A percentile compares a stretch with the other conserved stretches of the same genome.
Evolutionary conservation across 2,329 filamentous ascomycete species (phyloP).

Genomic region (Fusarium dimerum): DNA sequence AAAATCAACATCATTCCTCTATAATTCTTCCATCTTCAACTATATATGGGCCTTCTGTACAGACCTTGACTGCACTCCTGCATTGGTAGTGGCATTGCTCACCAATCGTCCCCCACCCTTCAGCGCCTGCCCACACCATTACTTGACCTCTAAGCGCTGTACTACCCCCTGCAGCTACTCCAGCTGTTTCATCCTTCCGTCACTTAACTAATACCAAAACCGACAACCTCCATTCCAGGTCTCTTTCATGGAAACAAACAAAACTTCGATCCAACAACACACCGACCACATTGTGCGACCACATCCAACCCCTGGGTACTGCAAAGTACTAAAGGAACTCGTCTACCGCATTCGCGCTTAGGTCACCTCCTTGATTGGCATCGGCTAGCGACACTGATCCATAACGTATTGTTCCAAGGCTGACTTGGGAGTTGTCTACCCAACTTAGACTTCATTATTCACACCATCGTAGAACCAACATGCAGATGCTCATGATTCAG

Average conservation of each 20-base stretch:
- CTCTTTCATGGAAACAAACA: background rate
- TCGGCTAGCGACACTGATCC: constrained; percentile 20
- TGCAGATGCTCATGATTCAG: constrained; percentile 13
- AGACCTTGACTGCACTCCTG: background rate
- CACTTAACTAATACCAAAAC: background rate
- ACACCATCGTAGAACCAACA: constrained; percentile 22
- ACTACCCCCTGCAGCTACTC: constrained; percentile 1
- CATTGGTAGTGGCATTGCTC: background rate
- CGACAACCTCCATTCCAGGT: background rate
- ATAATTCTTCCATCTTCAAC: background rate
- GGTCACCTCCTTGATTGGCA: constrained; percentile 25
- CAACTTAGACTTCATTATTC: constrained; percentile 1
- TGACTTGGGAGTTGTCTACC: constrained; percentile 14
- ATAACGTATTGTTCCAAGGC: constrained; percentile 14
- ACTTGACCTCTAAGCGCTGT: background rate
- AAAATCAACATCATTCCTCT: background rate
- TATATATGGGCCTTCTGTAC: background rate
- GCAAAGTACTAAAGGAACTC: constrained; percentile 8
- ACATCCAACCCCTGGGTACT: background rate
- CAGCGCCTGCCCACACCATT: no score
- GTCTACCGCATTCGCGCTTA: constrained; percentile 30
- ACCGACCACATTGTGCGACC: no score
- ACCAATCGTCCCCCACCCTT: background rate
- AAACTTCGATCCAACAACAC: no score
- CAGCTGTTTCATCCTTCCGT: background rate